Evolutionary conservation across 768 basidiomycete genomes (phyloP), one percentile per base, ranked within the genome.

Genomic region (Mycena maculata): DNA sequence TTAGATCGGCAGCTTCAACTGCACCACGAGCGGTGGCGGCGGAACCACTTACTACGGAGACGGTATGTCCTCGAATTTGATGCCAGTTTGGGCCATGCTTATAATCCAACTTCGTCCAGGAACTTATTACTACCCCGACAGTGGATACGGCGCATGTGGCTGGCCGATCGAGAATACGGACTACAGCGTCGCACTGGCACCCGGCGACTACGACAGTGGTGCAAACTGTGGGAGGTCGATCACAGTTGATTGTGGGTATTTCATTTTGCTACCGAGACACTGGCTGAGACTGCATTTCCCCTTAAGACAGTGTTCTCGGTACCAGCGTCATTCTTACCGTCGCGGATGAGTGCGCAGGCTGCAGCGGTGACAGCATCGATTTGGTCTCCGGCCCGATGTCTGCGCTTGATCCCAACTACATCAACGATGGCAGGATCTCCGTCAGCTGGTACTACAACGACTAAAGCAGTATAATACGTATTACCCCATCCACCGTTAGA

Each of bases 101-200:
- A 2, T 50, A 16, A 10, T 36, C 38, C 13, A 61, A 61, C 31
- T 36, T 30, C 25, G 60, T 57, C 44, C 54, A 53, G 63, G 53
- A 13, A 65, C 63, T 15, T 65, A 65, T 31, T 65, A 65, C 49
- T 41, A 65, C 27, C 63, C 56, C 49, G 23, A 50, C 48, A 56
- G 63, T 38, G 63, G 63, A 15, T 39, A 12, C 15, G 65, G 63
- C 42, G 57, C 65, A 4, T 66, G 65, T 47, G 56, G 18, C 28
- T 12, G 23, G 18, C 10, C 52, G 18, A 28, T 66, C 9, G 27
- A 59, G 39, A 60, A 66, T 23, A 23, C 22, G 30, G 64, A 60
- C 23, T 25, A 41, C n/a, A 42, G 41, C 39, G 63, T 65, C 45
- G 63, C 63, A 20, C 33, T 65, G 12, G 55, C 53, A 18, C 2